phyloP scores from a whole-genome alignment of 352 stramenopile genomes.

The Phytophthora pluvialis region DNA sequence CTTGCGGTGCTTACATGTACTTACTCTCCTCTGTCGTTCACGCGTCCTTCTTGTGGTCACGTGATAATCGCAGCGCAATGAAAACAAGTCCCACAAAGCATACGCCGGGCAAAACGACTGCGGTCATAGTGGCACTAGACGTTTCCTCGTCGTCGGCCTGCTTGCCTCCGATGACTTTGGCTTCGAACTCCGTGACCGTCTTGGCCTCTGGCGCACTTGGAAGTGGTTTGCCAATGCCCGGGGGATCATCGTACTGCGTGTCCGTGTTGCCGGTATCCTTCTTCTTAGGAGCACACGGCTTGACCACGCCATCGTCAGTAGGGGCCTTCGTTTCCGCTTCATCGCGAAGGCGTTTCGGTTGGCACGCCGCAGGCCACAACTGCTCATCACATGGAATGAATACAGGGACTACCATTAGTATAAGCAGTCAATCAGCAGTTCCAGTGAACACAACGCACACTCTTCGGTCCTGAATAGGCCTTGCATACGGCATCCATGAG shows the following conservation, averaged over 20 bases:
- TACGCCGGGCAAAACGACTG: slow-evolving; percentile 56
- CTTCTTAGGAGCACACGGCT: slow-evolving; percentile 77
- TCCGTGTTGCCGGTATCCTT: slow-evolving; percentile 40
- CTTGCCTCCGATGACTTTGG: slow-evolving; percentile 49
- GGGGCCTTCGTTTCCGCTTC: slow-evolving; percentile 44
- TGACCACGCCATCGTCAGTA: slow-evolving; percentile 52
- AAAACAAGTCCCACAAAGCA: slow-evolving; percentile 61
- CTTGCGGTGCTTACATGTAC: slow-evolving; percentile 12
- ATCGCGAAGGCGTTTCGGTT: slow-evolving; percentile 68
- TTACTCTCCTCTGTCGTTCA: slow-evolving; percentile 30
- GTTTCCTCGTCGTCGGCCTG: slow-evolving; percentile 29
- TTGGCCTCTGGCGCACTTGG: slow-evolving; percentile 31
- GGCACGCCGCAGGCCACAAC: slow-evolving; percentile 56
- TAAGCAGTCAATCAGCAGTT: background rate
- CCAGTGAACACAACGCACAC: slow-evolving; percentile 35
- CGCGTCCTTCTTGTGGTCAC: slow-evolving; percentile 80
- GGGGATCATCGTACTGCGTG: slow-evolving; percentile 56
- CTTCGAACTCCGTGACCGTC: slow-evolving; percentile 44
- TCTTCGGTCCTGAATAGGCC: slow-evolving; percentile 60
- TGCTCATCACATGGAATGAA: slow-evolving; percentile 17
- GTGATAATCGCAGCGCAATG: slow-evolving; percentile 61
- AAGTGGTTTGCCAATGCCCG: slow-evolving; percentile 67
- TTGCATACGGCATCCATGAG: slow-evolving; percentile 73
- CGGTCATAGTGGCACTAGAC: slow-evolving; percentile 29
- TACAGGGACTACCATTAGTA: background rate